These are phyloP conservation scores for Paramecium biaurelia DNA, from an alignment of 73 alveolate genomes.

Conservation along the genomic window DNA sequence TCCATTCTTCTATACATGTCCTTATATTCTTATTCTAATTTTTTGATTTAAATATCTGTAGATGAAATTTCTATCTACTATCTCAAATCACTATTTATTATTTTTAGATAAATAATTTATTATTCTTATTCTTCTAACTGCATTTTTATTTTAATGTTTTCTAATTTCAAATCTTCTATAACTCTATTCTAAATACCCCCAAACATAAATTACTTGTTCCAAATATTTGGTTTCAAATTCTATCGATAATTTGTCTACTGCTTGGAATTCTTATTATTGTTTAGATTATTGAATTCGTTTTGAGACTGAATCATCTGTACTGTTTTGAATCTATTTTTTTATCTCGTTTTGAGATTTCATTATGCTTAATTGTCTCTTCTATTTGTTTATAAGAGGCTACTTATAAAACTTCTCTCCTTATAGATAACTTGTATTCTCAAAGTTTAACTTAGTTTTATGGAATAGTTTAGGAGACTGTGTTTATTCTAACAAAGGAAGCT, in stretches of 20 bases:
- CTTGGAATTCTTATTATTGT: not conserved
- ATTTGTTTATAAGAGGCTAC: not conserved
- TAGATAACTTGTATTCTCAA: not conserved
- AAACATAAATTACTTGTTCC: not conserved
- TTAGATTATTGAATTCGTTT: not conserved
- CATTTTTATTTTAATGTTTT: not conserved
- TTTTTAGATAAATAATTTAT: not conserved
- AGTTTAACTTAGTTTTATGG: not conserved
- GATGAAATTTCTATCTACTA: not conserved
- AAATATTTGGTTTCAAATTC: not conserved
- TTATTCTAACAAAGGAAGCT: not conserved
- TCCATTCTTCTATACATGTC: not conserved
- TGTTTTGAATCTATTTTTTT: not conserved
- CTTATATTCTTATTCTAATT: not conserved
- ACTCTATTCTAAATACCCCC: not conserved
- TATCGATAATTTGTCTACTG: not conserved
- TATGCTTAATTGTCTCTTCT: not conserved
- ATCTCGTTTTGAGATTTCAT: not conserved
- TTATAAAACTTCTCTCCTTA: not conserved
- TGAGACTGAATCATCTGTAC: not conserved
- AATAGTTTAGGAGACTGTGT: not conserved
- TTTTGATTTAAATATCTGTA: not conserved
- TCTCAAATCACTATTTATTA: not conserved
- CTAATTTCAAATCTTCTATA: not conserved
- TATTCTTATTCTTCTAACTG: constrained; percentile 13